These are phyloP conservation scores for Baudoinia panamericana DNA, from an alignment of 495 filamentous ascomycete genomes.

Conservation along the genomic window DNA sequence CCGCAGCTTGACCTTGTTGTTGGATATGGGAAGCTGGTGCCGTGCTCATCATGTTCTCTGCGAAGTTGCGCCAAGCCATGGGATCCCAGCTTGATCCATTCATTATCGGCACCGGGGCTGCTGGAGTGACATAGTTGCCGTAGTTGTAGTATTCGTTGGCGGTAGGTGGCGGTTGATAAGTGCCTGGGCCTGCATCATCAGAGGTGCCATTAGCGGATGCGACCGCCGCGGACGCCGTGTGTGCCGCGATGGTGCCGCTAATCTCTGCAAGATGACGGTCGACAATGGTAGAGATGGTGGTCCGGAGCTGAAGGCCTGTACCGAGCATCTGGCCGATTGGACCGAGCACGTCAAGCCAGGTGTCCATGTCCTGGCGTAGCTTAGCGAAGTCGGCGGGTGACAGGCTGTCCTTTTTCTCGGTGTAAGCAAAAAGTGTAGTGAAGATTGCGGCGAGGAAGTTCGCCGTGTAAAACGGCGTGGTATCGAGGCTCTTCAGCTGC, in stretches of 20 bases:
- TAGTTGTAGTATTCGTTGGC: not conserved
- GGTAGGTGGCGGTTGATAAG: not conserved
- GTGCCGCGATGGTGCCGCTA: slow-evolving; percentile 20
- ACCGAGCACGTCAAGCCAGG: slow-evolving; percentile 53
- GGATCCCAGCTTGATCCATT: too few species aligned
- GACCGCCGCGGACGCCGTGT: slow-evolving; percentile 14
- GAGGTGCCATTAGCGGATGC: not conserved
- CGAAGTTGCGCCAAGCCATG: slow-evolving; percentile 16
- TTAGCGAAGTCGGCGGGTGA: slow-evolving; percentile 39
- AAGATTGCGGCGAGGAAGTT: slow-evolving; percentile 62
- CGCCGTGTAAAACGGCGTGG: slow-evolving; percentile 62
- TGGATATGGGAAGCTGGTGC: not conserved
- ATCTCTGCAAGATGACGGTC: slow-evolving; percentile 24
- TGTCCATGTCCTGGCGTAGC: slow-evolving; percentile 52
- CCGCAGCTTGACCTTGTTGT: too few species aligned
- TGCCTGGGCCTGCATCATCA: not conserved
- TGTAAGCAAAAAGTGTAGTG: slow-evolving; percentile 56
- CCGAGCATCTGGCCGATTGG: slow-evolving; percentile 51
- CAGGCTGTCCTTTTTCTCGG: slow-evolving; percentile 48
- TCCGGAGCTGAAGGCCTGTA: slow-evolving; percentile 28
- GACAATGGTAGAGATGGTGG: slow-evolving; percentile 25
- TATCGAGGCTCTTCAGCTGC: slow-evolving; percentile 56
- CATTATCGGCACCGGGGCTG: too few species aligned
- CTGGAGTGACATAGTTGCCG: too few species aligned
- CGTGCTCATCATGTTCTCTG: slow-evolving; percentile 15